Percentiles rank a stretch among this genome's conserved stretches.
Conservation (phyloP, 164 flowering plant species). For the Cinnamomum chago region DNA sequence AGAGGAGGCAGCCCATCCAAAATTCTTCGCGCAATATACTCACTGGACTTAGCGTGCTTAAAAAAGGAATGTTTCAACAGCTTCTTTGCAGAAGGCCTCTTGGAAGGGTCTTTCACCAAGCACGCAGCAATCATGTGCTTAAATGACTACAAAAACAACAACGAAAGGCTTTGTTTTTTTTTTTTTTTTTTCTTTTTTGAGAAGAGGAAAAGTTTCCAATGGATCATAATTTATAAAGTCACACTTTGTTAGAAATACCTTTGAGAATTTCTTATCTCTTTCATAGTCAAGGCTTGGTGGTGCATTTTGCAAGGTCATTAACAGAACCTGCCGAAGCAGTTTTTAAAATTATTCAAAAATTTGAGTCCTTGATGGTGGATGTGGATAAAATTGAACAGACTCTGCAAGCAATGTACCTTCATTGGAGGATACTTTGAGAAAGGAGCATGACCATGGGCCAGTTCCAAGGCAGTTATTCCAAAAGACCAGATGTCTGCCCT, state of each 20-base stretch:
- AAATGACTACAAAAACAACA: slow-evolving; percentile 52
- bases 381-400: background rate
- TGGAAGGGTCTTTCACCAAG: slow-evolving; percentile 88
- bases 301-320: slow-evolving; percentile 98
- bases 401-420: slow-evolving; percentile 50
- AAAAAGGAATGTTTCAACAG: slow-evolving; percentile 81
- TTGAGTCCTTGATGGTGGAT: background rate
- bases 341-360: no score
- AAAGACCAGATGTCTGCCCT: slow-evolving; percentile 99
- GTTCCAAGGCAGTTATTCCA: slow-evolving; percentile 97
- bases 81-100: slow-evolving; percentile 83
- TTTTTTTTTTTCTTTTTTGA: no score
- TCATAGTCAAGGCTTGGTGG: slow-evolving; percentile 91
- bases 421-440: slow-evolving; percentile 99
- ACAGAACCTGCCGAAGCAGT: slow-evolving; percentile 56
- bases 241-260: slow-evolving; percentile 35
- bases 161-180: background rate
- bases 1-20: slow-evolving; percentile 85
- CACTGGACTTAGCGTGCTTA: slow-evolving; percentile 84
- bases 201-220: background rate
- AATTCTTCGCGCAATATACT: slow-evolving; percentile 64
- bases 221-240: background rate
- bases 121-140: slow-evolving; percentile 97
- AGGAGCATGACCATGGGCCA: slow-evolving; percentile 99
- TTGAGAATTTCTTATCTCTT: slow-evolving; percentile 80